Conservation (phyloP, 192 early-diverging fungal genomes). For the Obelidium mucronatum region DNA sequence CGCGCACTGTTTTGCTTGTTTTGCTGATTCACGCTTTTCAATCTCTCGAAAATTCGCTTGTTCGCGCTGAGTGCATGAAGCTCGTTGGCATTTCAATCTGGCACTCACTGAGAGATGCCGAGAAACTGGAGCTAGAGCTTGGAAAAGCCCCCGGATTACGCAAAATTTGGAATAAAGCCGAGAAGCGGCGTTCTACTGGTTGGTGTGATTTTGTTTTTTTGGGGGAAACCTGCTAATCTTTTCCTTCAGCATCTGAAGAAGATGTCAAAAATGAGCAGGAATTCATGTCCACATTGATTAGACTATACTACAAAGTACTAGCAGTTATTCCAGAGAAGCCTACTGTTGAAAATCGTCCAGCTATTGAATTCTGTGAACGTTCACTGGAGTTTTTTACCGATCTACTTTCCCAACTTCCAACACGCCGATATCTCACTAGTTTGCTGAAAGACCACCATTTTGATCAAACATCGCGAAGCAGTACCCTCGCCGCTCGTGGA, state of each 20-base stretch:
- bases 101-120: conserved; percentile 64
- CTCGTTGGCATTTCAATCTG: conserved; percentile 80
- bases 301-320: conserved; percentile 67
- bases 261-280: conserved; percentile 45
- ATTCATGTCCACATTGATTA: conserved; percentile 75
- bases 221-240: background rate
- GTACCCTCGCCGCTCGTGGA: conserved; percentile 45
- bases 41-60: conserved; percentile 77
- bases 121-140: conserved; percentile 68
- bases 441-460: conserved; percentile 85
- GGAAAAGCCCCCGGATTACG: conserved; percentile 32
- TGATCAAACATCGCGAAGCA: conserved; percentile 39
- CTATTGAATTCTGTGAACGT: conserved; percentile 69
- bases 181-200: conserved; percentile 36
- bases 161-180: conserved; percentile 43
- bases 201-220: background rate
- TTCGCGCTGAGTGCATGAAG: conserved; percentile 80
- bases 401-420: conserved; percentile 87
- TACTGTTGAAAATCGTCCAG: conserved; percentile 46
- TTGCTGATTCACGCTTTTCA: conserved; percentile 88
- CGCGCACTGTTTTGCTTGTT: conserved; percentile 63
- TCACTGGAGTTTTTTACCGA: conserved; percentile 89
- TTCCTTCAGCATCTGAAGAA: conserved; percentile 51
- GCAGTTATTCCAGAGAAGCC: conserved; percentile 59
- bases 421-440: conserved; percentile 85